phyloP scores from a whole-genome alignment of 768 basidiomycete genomes.

The Coprinopsis marcescibilis region DNA sequence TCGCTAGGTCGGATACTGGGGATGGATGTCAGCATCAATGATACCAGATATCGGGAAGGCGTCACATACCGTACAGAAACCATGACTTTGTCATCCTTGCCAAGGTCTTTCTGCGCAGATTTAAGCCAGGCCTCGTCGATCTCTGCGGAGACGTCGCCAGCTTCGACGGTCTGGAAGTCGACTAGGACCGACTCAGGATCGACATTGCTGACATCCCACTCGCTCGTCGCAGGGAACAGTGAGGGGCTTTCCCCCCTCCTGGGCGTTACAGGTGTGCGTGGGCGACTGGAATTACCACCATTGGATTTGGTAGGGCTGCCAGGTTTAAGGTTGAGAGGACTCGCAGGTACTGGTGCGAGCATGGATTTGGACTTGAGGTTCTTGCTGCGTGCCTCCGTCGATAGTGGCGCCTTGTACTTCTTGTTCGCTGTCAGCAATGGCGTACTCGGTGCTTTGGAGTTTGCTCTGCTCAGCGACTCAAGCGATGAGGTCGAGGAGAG shows the following conservation, averaged over 20 bases:
- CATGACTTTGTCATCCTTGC: slow-evolving; percentile 81
- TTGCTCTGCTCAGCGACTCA: slow-evolving; percentile 15
- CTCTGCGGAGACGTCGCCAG: slow-evolving; percentile 61
- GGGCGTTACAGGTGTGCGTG: slow-evolving; percentile 51
- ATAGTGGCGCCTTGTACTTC: slow-evolving; percentile 64
- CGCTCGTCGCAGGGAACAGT: slow-evolving; percentile 43
- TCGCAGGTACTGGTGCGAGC: slow-evolving; percentile 45
- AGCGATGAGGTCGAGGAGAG: slow-evolving; percentile 22
- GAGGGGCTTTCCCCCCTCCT: slow-evolving; percentile 43
- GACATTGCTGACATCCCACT: slow-evolving; percentile 72
- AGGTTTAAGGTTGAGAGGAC: slow-evolving; percentile 45
- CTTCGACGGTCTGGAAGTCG: slow-evolving; percentile 67
- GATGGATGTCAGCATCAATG: slow-evolving; percentile 5
- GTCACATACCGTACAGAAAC: slow-evolving; percentile 68
- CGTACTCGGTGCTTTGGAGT: slow-evolving; percentile 27
- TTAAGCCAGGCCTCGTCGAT: slow-evolving; percentile 54
- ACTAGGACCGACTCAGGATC: slow-evolving; percentile 74
- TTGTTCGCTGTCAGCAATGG: slow-evolving; percentile 41
- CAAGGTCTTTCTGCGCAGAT: slow-evolving; percentile 41
- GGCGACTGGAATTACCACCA: slow-evolving; percentile 30
- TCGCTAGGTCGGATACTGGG: slow-evolving; percentile 60
- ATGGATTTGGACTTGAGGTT: slow-evolving; percentile 26
- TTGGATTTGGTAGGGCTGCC: slow-evolving; percentile 47
- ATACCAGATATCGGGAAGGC: slow-evolving; percentile 1
- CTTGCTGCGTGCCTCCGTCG: slow-evolving; percentile 33